Evolutionary conservation across 2,329 filamentous ascomycete genomes (phyloP), one percentile per base, ranked within the genome.

Genomic region (Ceratocystis cacaofunesta): DNA sequence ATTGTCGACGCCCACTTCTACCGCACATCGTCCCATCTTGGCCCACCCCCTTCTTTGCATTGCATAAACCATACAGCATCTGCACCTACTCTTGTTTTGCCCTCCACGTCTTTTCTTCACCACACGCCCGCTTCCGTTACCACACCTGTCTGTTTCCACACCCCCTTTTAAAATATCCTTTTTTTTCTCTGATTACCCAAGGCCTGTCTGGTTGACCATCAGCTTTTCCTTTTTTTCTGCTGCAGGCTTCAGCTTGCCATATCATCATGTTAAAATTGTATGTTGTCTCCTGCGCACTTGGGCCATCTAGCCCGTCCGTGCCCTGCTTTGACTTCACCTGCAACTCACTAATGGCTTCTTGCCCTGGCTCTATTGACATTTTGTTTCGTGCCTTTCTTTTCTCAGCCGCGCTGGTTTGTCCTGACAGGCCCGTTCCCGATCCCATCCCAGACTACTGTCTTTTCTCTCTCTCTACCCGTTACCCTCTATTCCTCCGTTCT

Each of bases 1-100:
- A 52, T 52, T 52, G 48, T 52, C 17, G 48, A 52, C 48, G 48
- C 48, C 48, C 15, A 52, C 48, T 52, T 52, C 48, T 15, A 52
- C 19, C 25, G n/a, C 55, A 19, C 55, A 58, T 58, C 55, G 55
- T 58, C 55, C 55, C 55, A 58, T 36, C 55, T 58, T 58, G 55
- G 30, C 55, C 28, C 55, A 58, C 55, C 55, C 55, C 55, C 55
- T 58, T 58, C 55, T 30, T 36, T 58, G 55, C 55, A 36, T 36
- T 58, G 48, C 48, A 52, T 52, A 52, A 52, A 52, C 48, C 22
- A 52, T 15, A 52, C 48, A 25, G 48, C 22, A 52, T 52, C 22
- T 52, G 48, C 25, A 28, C 4, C 30, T 36, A 30, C 55, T 58
- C 55, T 36, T 58, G 28, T 58, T 58, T n/a, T 19, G 28, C 28